These are phyloP conservation scores for Plasmopara viticola DNA, from an alignment of 352 stramenopile species.

Conservation along the genomic window DNA sequence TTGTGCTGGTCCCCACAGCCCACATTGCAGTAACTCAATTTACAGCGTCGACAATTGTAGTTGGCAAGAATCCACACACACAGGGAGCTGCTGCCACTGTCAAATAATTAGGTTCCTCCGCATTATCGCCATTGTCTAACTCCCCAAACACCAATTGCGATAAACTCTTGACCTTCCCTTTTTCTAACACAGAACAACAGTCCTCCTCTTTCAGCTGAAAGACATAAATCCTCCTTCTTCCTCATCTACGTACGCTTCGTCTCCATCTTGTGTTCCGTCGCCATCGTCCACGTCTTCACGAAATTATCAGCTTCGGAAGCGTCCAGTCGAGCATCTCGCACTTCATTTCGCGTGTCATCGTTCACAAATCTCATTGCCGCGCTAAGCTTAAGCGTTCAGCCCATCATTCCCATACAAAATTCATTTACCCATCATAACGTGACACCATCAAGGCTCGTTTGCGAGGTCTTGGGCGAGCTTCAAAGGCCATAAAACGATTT, in stretches of 20 bases:
- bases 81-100: slow-evolving; percentile 56
- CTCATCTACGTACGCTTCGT: slow-evolving; percentile 68
- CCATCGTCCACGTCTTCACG: slow-evolving; percentile 52
- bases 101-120: slow-evolving; percentile 54
- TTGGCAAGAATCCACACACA: slow-evolving; percentile 77
- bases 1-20: slow-evolving; percentile 84
- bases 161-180: slow-evolving; percentile 84
- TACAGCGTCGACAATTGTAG: slow-evolving; percentile 67
- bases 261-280: slow-evolving; percentile 31
- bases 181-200: slow-evolving; percentile 15
- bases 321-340: slow-evolving; percentile 81
- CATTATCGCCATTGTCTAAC: slow-evolving; percentile 26
- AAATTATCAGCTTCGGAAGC: slow-evolving; percentile 88
- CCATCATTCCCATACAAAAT: slow-evolving; percentile 20
- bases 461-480: slow-evolving; percentile 1
- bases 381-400: slow-evolving; percentile 68
- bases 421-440: neutral
- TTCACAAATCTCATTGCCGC: slow-evolving; percentile 79
- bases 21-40: slow-evolving; percentile 64
- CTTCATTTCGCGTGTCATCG: slow-evolving; percentile 72
- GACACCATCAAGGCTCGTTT: neutral
- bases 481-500: slow-evolving; percentile 1
- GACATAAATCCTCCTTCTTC: slow-evolving; percentile 20
- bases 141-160: slow-evolving; percentile 85
- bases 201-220: slow-evolving; percentile 13